Percentiles rank a stretch among this genome's conserved stretches.
These are phyloP conservation scores for Cyclocybe cylindracea DNA, from an alignment of 768 basidiomycete species.

Conservation along the genomic window DNA sequence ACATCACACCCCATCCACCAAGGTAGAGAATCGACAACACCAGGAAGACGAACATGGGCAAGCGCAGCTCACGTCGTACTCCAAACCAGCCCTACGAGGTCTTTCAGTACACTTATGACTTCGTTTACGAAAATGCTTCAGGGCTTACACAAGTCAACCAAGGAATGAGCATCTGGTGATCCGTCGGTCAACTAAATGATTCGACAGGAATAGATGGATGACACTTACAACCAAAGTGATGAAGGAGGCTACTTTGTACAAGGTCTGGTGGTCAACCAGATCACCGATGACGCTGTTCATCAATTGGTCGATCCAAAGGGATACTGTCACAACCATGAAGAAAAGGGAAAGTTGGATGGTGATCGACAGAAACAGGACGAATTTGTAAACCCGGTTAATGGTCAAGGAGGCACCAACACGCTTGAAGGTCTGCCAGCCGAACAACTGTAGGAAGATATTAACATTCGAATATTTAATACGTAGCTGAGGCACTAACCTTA, in stretches of 20 bases:
- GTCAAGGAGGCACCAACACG: constrained; percentile 74
- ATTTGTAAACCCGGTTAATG: constrained; percentile 76
- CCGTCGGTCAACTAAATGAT: background rate
- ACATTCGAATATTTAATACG: background rate
- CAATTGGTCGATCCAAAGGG: constrained; percentile 78
- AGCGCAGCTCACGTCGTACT: constrained; percentile 63
- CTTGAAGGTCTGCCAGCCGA: constrained; percentile 90
- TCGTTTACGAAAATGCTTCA: background rate
- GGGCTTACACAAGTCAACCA: constrained; percentile 63
- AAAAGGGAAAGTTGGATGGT: constrained; percentile 76
- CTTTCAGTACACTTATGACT: constrained; percentile 2
- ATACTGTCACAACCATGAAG: constrained; percentile 71
- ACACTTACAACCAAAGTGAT: constrained; percentile 59
- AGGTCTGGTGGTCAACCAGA: constrained; percentile 39
- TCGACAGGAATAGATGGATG: background rate
- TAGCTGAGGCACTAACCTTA: constrained; percentile 46
- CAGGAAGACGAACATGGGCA: constrained; percentile 66
- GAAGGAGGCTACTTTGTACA: constrained; percentile 60
- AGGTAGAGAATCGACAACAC: constrained; percentile 60
- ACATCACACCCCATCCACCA: constrained; percentile 72
- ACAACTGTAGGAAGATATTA: constrained; percentile 41
- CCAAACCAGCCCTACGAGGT: constrained; percentile 69
- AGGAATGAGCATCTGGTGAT: constrained; percentile 52
- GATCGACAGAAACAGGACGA: constrained; percentile 69
- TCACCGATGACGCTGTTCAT: constrained; percentile 65